Conservation (phyloP, 2,329 filamentous ascomycete genomes). For the Cercospora sp. region DNA sequence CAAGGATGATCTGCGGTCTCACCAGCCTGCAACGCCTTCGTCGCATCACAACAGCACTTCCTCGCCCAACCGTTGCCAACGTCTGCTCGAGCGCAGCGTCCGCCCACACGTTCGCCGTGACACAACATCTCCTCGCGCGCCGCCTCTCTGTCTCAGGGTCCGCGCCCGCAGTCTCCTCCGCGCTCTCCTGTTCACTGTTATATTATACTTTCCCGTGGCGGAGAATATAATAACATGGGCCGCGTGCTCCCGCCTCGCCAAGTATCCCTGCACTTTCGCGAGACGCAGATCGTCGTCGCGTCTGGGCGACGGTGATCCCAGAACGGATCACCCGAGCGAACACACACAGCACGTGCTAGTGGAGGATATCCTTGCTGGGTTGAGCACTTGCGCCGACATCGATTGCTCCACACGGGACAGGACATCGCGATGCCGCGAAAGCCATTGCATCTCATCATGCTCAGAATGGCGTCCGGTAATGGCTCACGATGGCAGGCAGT, state of each 20-base stretch:
- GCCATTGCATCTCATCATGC: not conserved
- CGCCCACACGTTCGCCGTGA: not conserved
- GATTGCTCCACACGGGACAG: not conserved
- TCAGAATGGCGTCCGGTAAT: not conserved
- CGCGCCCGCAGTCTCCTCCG: not conserved
- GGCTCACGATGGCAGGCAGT: not conserved
- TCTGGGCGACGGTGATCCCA: not conserved
- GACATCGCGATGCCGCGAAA: not conserved
- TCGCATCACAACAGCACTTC: not conserved
- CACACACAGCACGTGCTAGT: not conserved
- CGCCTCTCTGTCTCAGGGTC: not conserved
- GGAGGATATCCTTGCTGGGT: not conserved
- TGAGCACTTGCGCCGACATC: not conserved
- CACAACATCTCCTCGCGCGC: not conserved
- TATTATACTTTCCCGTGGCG: not conserved
- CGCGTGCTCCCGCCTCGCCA: not conserved
- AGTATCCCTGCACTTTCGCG: not conserved
- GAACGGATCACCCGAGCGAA: not conserved
- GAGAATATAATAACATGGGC: not conserved
- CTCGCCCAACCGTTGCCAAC: not conserved
- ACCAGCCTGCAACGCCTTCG: not conserved
- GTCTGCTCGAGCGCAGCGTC: not conserved
- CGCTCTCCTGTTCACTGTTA: not conserved
- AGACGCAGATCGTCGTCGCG: not conserved
- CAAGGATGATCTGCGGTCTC: not conserved